phyloP scores from a whole-genome alignment of 768 basidiomycete species.

The Lactarius evosmus region DNA sequence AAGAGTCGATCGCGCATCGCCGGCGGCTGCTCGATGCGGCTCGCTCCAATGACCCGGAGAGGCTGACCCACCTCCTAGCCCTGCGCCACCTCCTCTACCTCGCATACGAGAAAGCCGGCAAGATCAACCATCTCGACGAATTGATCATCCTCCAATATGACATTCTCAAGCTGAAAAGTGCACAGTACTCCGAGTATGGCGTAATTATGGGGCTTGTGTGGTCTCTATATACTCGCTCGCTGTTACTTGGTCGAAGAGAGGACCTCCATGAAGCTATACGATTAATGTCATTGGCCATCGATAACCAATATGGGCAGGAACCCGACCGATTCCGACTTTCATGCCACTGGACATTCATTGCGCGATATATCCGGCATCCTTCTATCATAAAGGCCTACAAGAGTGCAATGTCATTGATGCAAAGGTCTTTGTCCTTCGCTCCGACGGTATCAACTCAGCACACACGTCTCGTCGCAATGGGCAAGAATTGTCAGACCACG shows the following conservation, averaged over 20 bases:
- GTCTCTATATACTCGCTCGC: background rate
- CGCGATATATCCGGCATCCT: constrained; percentile 2
- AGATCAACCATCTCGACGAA: constrained; percentile 3
- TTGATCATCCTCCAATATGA: background rate
- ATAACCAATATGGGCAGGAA: background rate
- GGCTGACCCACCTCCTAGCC: background rate
- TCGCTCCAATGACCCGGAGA: background rate
- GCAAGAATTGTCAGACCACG: background rate
- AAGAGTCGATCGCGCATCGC: background rate
- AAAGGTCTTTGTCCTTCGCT: background rate
- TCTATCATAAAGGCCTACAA: background rate
- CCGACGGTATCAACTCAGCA: constrained; percentile 1
- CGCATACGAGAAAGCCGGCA: background rate
- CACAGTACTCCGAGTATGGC: background rate
- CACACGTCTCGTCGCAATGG: constrained; percentile 4
- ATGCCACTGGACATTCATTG: constrained; percentile 5
- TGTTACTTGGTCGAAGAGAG: background rate
- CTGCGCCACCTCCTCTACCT: constrained; percentile 9
- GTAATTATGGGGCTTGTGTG: background rate
- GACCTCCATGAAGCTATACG: constrained; percentile 9
- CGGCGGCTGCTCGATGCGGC: background rate
- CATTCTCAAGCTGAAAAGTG: background rate
- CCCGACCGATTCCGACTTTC: constrained; percentile 4
- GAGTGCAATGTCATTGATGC: background rate
- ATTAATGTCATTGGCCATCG: background rate